Percentiles rank a stretch among this genome's conserved stretches.
Evolutionary conservation across 2,329 filamentous ascomycete species (phyloP).

Genomic region (Rhinocladiella similis): DNA sequence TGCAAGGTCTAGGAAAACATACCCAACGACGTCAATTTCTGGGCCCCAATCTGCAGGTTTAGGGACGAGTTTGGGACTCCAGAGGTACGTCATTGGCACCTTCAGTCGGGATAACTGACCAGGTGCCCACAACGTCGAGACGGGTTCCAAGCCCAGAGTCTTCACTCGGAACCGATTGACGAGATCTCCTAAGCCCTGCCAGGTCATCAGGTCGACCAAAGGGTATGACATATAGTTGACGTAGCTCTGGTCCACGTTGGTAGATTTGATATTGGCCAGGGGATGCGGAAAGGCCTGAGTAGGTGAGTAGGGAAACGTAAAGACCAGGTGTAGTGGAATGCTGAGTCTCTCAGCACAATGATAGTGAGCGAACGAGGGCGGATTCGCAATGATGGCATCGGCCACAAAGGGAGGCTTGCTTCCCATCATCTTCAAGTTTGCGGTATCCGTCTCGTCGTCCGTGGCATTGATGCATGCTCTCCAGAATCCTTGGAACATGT

Average conservation of each 20-base stretch:
- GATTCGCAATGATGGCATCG: constrained; percentile 41
- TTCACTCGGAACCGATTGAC: constrained; percentile 72
- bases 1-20: constrained; percentile 54
- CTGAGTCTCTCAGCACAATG: constrained; percentile 38
- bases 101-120: constrained; percentile 71
- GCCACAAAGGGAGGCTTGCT: constrained; percentile 45
- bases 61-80: constrained; percentile 52
- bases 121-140: constrained; percentile 75
- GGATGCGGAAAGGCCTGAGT: constrained; percentile 74
- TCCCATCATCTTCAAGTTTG: constrained; percentile 66
- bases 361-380: constrained; percentile 40
- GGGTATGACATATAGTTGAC: constrained; percentile 81
- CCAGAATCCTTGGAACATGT: constrained; percentile 85
- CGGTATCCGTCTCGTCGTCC: constrained; percentile 64
- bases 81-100: constrained; percentile 74
- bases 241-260: constrained; percentile 70
- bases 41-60: constrained; percentile 57
- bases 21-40: constrained; percentile 56
- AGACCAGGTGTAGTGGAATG: constrained; percentile 39
- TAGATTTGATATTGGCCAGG: constrained; percentile 71
- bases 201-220: constrained; percentile 71
- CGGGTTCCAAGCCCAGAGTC: constrained; percentile 69
- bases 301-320: constrained; percentile 67
- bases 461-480: constrained; percentile 67
- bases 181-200: constrained; percentile 65